Base-by-base conservation (phyloP, 2,329 filamentous ascomycete genomes). In the Stachybotrys chartarum region DNA sequence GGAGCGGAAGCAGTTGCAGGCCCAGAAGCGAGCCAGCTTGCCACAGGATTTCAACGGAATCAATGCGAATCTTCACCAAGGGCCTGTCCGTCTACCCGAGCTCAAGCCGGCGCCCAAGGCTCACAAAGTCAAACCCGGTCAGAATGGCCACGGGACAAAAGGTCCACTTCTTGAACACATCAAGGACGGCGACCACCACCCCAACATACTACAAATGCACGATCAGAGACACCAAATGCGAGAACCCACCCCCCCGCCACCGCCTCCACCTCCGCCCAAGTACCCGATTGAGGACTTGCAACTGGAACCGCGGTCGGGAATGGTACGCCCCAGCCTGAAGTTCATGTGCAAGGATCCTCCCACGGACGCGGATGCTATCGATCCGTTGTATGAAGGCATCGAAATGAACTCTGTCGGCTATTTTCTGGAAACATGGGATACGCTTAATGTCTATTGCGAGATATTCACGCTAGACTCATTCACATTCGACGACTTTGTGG, bases 261-360 rank as follows among this genome's bases (percentile, higher is more conserved):
- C 76, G 6, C 79, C 78, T n/a, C 76, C 79, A 1, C 83, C 84
- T 4, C 82, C 86, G 1, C 87, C 94, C 58, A 97, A 96, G 68
- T 97, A 97, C 68, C 94, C 94, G 0, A 96, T 96, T 58, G 94
- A 99, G 66, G 94, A 99, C 72, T 74, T 97, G 51, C 88, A 96
- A 61, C 78, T 97, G 30, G 80, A 86, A 24, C 86, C 87, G 2
- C 82, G 83, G 55, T 81, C 86, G 53, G 84, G 79, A 30, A 70
- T 79, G 47, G 80, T 84, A 55, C 85, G 94, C 14, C 94, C 94
- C 3, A 73, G 82, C 1, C 73, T 97, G 50, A 90, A 89, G 56
- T 96, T 89, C 66, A 77, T 95, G 62, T 90, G 87, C 58, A 80
- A 78, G 53, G 81, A 91, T 56, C 79, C 82, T 10, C 79, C 82